These are phyloP conservation scores for Huntiella moniliformis DNA, from an alignment of 2,329 filamentous ascomycete genomes.

Conservation along the genomic window DNA sequence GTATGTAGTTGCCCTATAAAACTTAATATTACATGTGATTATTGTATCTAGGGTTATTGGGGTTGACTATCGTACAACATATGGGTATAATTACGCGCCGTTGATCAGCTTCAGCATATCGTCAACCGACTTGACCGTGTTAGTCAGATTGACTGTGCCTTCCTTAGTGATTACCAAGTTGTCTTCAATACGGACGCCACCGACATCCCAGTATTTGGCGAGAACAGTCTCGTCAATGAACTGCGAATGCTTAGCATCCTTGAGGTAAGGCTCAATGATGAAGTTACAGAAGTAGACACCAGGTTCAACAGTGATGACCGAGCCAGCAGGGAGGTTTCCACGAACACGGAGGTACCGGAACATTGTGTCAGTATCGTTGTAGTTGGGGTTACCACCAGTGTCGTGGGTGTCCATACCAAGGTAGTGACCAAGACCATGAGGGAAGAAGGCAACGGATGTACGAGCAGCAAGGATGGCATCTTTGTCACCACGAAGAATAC, in stretches of 20 bases:
- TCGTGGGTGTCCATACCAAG: conserved; percentile 89
- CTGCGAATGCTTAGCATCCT: conserved; percentile 50
- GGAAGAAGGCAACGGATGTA: conserved; percentile 80
- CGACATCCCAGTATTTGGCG: conserved; percentile 65
- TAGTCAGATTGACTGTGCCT: conserved; percentile 55
- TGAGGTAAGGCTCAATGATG: conserved; percentile 65
- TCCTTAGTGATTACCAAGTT: conserved; percentile 53
- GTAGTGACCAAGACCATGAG: conserved; percentile 80
- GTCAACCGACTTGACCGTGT: conserved; percentile 47
- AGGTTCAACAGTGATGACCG: conserved; percentile 87
- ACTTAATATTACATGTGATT: no score
- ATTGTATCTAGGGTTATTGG: no score
- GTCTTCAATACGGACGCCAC: conserved; percentile 52
- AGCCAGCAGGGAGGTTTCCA: conserved; percentile 53
- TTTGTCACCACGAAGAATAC: conserved; percentile 49
- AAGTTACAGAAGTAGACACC: conserved; percentile 85
- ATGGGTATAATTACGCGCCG: conserved; percentile 1
- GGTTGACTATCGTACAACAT: no score
- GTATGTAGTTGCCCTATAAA: no score
- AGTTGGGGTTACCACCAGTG: conserved; percentile 59
- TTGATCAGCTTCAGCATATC: conserved; percentile 29
- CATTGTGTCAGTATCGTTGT: conserved; percentile 60
- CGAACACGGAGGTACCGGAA: conserved; percentile 76
- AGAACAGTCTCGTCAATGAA: conserved; percentile 61
- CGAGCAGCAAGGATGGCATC: conserved; percentile 58